These are phyloP conservation scores for Phialophora macrospora DNA, from an alignment of 2,329 filamentous ascomycete species.

Conservation along the genomic window DNA sequence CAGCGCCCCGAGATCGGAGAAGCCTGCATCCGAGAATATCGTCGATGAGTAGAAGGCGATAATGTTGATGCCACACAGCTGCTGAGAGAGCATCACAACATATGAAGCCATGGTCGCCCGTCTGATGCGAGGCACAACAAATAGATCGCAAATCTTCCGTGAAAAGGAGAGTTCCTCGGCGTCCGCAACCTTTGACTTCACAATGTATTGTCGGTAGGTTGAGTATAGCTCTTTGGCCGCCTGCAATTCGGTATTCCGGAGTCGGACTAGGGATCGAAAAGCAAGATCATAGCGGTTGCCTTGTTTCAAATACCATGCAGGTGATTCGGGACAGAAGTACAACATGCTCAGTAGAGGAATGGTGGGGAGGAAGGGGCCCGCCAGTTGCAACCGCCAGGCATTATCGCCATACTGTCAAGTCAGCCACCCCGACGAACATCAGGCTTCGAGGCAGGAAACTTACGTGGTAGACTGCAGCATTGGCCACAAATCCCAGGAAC, in stretches of 20 bases:
- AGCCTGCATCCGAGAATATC: constrained; percentile 60
- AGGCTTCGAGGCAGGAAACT: constrained; percentile 1
- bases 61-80: constrained; percentile 62
- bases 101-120: constrained; percentile 42
- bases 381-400: constrained; percentile 68
- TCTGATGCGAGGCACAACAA: constrained; percentile 43
- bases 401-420: constrained; percentile 50
- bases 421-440: not conserved
- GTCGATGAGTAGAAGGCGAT: constrained; percentile 72
- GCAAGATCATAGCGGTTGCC: constrained; percentile 59
- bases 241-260: constrained; percentile 64
- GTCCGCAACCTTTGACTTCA: constrained; percentile 38
- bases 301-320: constrained; percentile 71
- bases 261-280: constrained; percentile 61
- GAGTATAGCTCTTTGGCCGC: constrained; percentile 63
- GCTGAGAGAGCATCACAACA: constrained; percentile 44
- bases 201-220: constrained; percentile 57
- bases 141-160: constrained; percentile 44
- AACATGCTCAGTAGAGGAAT: constrained; percentile 63
- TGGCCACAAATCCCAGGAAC: constrained; percentile 69
- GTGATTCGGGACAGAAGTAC: constrained; percentile 68
- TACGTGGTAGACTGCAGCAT: constrained; percentile 65
- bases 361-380: constrained; percentile 68
- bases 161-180: constrained; percentile 17
- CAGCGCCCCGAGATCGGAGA: constrained; percentile 55